A percentile compares a stretch with the other conserved stretches of the same genome.
Evolutionary conservation across 2,329 filamentous ascomycete species (phyloP).

Genomic region (Fusarium pseudonygamai): DNA sequence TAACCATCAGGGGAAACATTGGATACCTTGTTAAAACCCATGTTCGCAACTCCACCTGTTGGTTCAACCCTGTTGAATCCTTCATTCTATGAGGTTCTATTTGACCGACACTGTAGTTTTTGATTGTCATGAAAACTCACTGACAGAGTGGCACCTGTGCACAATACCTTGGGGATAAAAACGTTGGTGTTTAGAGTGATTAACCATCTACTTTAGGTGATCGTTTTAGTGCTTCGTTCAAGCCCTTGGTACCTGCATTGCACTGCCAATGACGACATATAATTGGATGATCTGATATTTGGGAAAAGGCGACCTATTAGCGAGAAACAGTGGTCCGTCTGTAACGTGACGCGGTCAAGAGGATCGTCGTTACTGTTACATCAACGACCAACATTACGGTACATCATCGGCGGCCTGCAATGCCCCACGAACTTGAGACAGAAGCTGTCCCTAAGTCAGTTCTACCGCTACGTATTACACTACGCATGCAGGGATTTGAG

Average conservation of each 20-base stretch:
- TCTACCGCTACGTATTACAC: background rate
- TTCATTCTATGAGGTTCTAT: background rate
- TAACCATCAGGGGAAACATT: background rate
- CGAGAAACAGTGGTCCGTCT: background rate
- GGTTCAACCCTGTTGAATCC: background rate
- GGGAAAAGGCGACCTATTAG: fast-evolving
- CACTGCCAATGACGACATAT: background rate
- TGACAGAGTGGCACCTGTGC: fast-evolving
- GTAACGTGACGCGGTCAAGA: background rate
- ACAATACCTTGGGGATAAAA: fast-evolving
- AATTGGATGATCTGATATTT: too few species aligned
- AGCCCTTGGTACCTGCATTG: fast-evolving
- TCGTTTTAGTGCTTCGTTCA: too few species aligned
- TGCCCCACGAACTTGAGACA: background rate
- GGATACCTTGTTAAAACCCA: background rate
- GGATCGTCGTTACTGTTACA: background rate
- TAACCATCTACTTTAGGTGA: too few species aligned
- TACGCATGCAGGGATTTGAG: too few species aligned
- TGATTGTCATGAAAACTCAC: background rate
- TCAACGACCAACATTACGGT: background rate
- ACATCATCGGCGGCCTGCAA: background rate
- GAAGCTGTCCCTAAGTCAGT: background rate
- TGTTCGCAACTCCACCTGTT: background rate
- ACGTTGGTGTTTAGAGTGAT: too few species aligned
- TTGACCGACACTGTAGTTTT: background rate